Base-by-base conservation (phyloP, 768 basidiomycete genomes). In the Clitopilus hobsonii region DNA sequence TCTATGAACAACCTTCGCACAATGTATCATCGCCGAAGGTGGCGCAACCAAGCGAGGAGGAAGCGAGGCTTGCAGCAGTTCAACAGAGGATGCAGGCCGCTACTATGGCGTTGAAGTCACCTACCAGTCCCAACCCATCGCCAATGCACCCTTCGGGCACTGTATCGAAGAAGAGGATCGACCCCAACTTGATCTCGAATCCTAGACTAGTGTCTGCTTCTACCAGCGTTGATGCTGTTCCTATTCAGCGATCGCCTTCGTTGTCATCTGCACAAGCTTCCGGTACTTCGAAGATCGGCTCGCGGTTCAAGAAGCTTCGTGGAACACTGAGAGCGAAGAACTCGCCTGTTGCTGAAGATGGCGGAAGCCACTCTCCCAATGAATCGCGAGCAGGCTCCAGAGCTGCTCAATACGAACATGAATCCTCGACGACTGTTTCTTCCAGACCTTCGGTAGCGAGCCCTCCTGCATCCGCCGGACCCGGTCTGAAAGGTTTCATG, bases 401-500 rank as follows among this genome's bases (percentile, higher is more conserved):
- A 61, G 71, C 67, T 22, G 73, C 67, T 20, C 67, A 68, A 27
- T 77, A 78, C 62, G 77, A 79, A 23, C 76, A 69, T 56, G 72
- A 71, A 32, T 67, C 70, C 23, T 60, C 62, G 47, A 58, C 73
- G 5, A 61, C 73, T 10, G 81, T 79, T 58, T 74, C 82, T 6
- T 77, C 76, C 2, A 87, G 83, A 64, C 75, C 80, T 2, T 69
- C 81, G 18, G 67, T 81, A 26, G 69, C 82, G 1, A 82, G 79
- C 56, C 86, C 87, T n/a, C 84, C 87, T 60, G 81, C 88, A 3
- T 83, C 86, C 20, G 81, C 87, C 24, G 77, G 84, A 18, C 90
- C 90, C 28, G 86, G 89, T 20, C 63, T 92, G 23, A 89, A 83
- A 67, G 86, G 89, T 13, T 86, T 93, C 68, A 91, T 93, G 81